phyloP scores from a whole-genome alignment of 2,329 filamentous ascomycete genomes.

The Sphaerostilbella broomeana region DNA sequence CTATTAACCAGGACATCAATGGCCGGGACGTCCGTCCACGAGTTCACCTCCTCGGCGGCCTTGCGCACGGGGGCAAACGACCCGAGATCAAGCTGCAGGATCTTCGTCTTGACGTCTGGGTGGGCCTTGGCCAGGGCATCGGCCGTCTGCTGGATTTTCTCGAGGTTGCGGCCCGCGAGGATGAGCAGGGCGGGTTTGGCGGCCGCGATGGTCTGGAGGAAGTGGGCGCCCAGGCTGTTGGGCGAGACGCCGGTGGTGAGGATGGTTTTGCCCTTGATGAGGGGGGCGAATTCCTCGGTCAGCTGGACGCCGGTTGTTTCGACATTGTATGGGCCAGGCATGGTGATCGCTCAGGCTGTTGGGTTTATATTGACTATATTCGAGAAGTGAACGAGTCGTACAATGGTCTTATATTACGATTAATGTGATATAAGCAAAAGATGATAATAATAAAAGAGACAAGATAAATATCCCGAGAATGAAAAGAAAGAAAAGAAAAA shows the following conservation, averaged over 20 bases:
- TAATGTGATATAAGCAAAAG: too few species aligned
- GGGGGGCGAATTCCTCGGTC: slow-evolving; percentile 21
- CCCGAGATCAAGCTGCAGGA: slow-evolving; percentile 32
- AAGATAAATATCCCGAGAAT: too few species aligned
- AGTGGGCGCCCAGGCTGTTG: slow-evolving; percentile 32
- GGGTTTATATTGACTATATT: background rate
- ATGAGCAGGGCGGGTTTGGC: slow-evolving; percentile 36
- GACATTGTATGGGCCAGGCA: slow-evolving; percentile 6
- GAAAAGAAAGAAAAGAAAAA: too few species aligned
- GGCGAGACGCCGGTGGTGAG: slow-evolving; percentile 39
- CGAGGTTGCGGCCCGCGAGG: slow-evolving; percentile 37
- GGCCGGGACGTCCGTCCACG: slow-evolving; percentile 18
- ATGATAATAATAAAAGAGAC: too few species aligned
- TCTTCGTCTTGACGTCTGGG: slow-evolving; percentile 26
- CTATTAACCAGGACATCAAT: slow-evolving; percentile 39
- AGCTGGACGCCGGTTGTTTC: slow-evolving; percentile 19
- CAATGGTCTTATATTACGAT: too few species aligned
- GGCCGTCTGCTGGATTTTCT: slow-evolving; percentile 34
- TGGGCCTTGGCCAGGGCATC: slow-evolving; percentile 27
- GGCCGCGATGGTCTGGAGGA: slow-evolving; percentile 32
- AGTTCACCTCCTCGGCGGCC: slow-evolving; percentile 29
- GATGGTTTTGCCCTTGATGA: slow-evolving; percentile 32
- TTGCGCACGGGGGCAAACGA: slow-evolving; percentile 30
- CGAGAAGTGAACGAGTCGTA: too few species aligned
- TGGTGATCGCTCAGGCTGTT: background rate